phyloP scores from a whole-genome alignment of 257 asterid genomes.

The Penstemon davidsonii region DNA sequence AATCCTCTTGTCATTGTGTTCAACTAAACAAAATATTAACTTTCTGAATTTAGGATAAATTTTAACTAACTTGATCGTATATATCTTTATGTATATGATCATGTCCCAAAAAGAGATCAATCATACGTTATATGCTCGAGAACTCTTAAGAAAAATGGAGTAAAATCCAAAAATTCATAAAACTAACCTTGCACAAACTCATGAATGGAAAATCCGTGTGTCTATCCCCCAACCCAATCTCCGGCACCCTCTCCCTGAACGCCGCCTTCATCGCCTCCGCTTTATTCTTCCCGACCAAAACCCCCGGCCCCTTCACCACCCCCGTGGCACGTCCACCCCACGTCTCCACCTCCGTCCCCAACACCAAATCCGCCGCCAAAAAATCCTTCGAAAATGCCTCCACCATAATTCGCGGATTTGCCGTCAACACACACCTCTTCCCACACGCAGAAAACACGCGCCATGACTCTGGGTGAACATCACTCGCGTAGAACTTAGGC shows the following conservation, averaged over 20 bases:
- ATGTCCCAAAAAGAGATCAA: too few relatives aligned
- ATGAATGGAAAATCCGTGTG: conserved; percentile 57
- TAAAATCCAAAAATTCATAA: neutral
- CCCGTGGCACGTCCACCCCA: conserved; percentile 62
- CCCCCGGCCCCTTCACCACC: conserved; percentile 46
- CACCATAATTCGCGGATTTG: conserved; percentile 67
- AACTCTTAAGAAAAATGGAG: too few relatives aligned
- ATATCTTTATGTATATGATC: too few relatives aligned
- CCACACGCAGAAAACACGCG: conserved; percentile 62
- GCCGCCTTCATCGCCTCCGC: conserved; percentile 43
- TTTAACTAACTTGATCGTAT: too few relatives aligned
- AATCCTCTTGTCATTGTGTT: too few relatives aligned
- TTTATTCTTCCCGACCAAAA: conserved; percentile 53
- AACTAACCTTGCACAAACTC: conserved; percentile 53
- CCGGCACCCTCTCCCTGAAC: conserved; percentile 54
- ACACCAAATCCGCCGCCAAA: conserved; percentile 55
- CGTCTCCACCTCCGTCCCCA: conserved; percentile 56
- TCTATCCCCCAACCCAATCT: conserved; percentile 60
- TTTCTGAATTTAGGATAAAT: too few relatives aligned
- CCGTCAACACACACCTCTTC: conserved; percentile 54
- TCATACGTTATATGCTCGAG: too few relatives aligned
- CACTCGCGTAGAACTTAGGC: conserved; percentile 53
- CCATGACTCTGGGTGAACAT: conserved; percentile 60
- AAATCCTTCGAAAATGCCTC: conserved; percentile 58
- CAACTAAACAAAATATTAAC: too few relatives aligned